A percentile compares a stretch with the other conserved stretches of the same genome.
phyloP scores from a whole-genome alignment of 2,329 filamentous ascomycete genomes.

The Diaporthe batatas region DNA sequence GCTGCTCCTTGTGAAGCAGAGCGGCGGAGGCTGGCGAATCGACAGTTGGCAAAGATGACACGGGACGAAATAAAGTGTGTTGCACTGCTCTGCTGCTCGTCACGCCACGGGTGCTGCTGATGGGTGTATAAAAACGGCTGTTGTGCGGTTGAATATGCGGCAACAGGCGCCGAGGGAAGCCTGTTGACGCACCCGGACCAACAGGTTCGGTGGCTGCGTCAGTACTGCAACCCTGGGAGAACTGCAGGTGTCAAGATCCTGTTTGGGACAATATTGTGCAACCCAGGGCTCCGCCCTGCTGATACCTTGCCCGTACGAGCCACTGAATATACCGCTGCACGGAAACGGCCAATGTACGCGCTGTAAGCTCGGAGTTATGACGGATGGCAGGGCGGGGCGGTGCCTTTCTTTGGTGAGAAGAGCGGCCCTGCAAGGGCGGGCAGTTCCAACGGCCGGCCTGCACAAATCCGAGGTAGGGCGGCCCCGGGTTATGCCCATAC shows the following conservation, averaged over 20 bases:
- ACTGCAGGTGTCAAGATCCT: constrained; percentile 38
- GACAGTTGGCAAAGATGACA: constrained; percentile 5
- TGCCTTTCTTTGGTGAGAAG: constrained; percentile 4
- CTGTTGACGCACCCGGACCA: constrained; percentile 14
- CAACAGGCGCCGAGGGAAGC: constrained; percentile 26
- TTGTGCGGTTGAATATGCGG: constrained; percentile 32
- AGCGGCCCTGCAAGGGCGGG: constrained; percentile 22
- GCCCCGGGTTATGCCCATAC: constrained; percentile 4
- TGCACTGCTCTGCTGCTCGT: constrained; percentile 6
- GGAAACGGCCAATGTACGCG: neutral
- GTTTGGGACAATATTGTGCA: constrained; percentile 34
- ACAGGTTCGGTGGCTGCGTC: constrained; percentile 31
- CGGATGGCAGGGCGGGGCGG: constrained; percentile 7
- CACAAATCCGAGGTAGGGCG: constrained; percentile 13
- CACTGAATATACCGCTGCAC: constrained; percentile 8
- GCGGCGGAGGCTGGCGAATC: constrained; percentile 10
- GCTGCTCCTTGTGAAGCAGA: constrained; percentile 5
- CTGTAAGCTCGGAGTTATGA: neutral
- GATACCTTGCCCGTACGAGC: neutral
- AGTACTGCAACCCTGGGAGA: constrained; percentile 23
- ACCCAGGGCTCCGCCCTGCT: constrained; percentile 28
- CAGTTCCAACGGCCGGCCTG: neutral
- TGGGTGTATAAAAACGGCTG: constrained; percentile 24
- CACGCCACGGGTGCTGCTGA: constrained; percentile 32
- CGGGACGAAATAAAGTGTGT: constrained; percentile 20